Evolutionary conservation across 1,139 yeast genomes (phyloP), one percentile per base, ranked within the genome.

Genomic region (Diutina sp.): DNA sequence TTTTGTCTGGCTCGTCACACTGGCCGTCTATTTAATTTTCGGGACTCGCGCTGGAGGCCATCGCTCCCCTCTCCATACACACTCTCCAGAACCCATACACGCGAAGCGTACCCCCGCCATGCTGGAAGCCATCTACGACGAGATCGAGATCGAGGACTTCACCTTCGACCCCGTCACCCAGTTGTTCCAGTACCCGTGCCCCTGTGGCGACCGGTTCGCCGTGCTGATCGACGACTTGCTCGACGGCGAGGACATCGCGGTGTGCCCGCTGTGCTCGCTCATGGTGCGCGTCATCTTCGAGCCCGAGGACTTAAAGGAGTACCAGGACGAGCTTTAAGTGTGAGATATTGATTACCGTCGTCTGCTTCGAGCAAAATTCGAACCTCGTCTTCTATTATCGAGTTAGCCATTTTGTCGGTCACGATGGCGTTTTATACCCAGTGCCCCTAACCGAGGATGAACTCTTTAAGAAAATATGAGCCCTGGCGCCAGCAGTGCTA

Each of bases 71-170:
- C 14, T 11, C 1, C 41, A 11, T 5, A 35, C 41, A 35, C 35
- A 32, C 35, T 2, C 35, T n/a, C n/a, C n/a, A n/a, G n/a, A n/a
- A n/a, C n/a, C n/a, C n/a, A n/a, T n/a, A n/a, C n/a, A 32, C 41
- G 41, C 41, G 41, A 35, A 32, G 41, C n/a, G n/a, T 35, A 3
- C 3, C 25, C 25, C 25, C 41, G 41, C 41, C 41, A 35, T 35
- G 41, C 41, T 76, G 78, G 81, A 76, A 78, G 74, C 86, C 21
- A 80, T 88, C 45, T 93, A 93, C 71, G 99, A 93, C 69, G 96
- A 93, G 68, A 85, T 93, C 59, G 99, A 93, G 74, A 93, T 95
- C 57, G 99, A 93, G 70, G 99, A 93, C 69, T 90, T 93, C 83
- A 85, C 91, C 6, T 93, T 82, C 69, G 97, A 93, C 68, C 83